These are phyloP conservation scores for Fusarium sp. DNA, from an alignment of 2,329 filamentous ascomycete genomes.

Conservation along the genomic window DNA sequence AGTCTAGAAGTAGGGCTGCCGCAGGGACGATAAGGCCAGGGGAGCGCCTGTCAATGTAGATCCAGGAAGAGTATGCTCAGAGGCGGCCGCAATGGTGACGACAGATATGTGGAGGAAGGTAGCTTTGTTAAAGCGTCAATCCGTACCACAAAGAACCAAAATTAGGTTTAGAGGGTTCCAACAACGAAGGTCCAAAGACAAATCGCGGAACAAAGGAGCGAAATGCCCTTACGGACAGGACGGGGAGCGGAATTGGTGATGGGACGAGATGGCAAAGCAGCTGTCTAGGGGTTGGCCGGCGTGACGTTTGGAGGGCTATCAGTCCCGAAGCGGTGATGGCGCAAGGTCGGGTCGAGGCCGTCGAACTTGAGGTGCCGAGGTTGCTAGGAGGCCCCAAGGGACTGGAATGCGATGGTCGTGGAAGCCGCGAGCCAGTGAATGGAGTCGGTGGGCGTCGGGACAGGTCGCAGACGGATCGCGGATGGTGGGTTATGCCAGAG, in stretches of 20 bases:
- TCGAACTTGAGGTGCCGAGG: slow-evolving; percentile 27
- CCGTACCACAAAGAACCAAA: slow-evolving; percentile 12
- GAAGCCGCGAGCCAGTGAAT: slow-evolving; percentile 36
- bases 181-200: slow-evolving; percentile 20
- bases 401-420: slow-evolving; percentile 44
- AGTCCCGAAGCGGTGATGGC: slow-evolving; percentile 40
- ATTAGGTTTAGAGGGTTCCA: slow-evolving; percentile 23
- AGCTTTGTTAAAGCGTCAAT: slow-evolving; percentile 34
- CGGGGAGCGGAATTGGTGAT: slow-evolving; percentile 30
- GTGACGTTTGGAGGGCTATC: slow-evolving; percentile 31
- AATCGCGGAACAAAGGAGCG: slow-evolving; percentile 19
- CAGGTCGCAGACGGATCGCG: slow-evolving; percentile 30
- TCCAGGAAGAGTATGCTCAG: slow-evolving; percentile 10
- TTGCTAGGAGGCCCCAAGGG: slow-evolving; percentile 26
- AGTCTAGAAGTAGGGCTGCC: slow-evolving; percentile 43
- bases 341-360: slow-evolving; percentile 27
- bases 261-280: slow-evolving; percentile 15
- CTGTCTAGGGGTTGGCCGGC: slow-evolving; percentile 23
- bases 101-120: slow-evolving; percentile 26
- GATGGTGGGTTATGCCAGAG: slow-evolving; percentile 32
- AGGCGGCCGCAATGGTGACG: slow-evolving; percentile 18
- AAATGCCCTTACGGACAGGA: slow-evolving; percentile 17
- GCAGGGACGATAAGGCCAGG: slow-evolving; percentile 26
- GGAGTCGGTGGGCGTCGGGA: slow-evolving; percentile 22
- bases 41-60: slow-evolving; percentile 15